phyloP scores from a whole-genome alignment of 768 basidiomycete species.

The Lentinus brumalis region DNA sequence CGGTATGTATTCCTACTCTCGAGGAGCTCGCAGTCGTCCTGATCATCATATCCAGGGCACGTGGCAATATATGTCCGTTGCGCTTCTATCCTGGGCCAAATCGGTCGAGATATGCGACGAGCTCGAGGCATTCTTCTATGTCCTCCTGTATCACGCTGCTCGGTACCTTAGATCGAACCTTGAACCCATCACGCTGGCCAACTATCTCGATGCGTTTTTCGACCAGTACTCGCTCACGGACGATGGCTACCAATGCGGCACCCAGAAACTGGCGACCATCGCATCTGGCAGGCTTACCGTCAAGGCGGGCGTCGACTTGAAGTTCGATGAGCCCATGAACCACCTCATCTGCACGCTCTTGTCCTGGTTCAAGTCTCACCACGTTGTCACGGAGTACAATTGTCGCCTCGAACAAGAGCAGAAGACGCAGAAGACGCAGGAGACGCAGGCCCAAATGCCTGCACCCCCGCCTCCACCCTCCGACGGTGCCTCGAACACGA shows the following conservation, averaged over 20 bases:
- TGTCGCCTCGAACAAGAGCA: neutral
- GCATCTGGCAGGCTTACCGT: neutral
- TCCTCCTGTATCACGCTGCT: constrained; percentile 9
- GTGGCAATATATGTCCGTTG: constrained; percentile 20
- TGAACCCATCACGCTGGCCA: neutral
- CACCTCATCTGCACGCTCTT: neutral
- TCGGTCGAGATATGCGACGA: constrained; percentile 15
- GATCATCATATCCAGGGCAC: constrained; percentile 9
- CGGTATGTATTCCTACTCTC: neutral
- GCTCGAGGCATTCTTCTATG: constrained; percentile 21
- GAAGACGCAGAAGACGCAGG: neutral
- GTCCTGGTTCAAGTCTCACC: neutral
- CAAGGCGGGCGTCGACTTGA: neutral
- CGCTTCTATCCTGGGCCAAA: neutral
- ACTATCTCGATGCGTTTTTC: constrained; percentile 5
- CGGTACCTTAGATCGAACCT: constrained; percentile 12
- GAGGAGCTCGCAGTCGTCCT: neutral
- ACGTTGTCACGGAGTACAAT: neutral
- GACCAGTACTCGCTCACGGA: neutral
- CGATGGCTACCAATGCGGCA: neutral
- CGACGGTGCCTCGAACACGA: too few relatives aligned
- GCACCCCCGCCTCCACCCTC: too few relatives aligned
- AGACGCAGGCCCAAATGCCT: too few relatives aligned
- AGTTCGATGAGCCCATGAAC: neutral
- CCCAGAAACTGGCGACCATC: neutral